Base-by-base conservation (phyloP, 352 stramenopile species). In the Phytophthora fragariae region DNA sequence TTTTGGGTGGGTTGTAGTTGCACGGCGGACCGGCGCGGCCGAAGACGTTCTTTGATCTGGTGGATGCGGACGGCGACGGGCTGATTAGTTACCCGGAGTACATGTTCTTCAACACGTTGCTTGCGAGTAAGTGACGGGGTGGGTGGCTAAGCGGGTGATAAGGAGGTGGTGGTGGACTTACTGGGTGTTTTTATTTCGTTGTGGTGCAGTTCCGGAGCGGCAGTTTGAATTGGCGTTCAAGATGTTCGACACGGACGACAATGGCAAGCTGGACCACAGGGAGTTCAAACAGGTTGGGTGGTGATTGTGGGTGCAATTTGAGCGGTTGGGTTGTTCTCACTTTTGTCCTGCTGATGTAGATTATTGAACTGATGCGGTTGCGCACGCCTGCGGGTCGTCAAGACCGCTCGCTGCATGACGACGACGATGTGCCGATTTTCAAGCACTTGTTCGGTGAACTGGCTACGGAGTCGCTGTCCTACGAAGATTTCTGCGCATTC, bases 141-240 rank as follows among this genome's bases (percentile, higher is more conserved):
- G 35, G 35, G 3, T 44, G 37, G 12, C 8, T 31, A 31, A 31
- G 1, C 8, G 77, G 62, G 81, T 85, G 37, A 6, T 27, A 29
- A 17, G 15, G 39, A 47, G 39, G 39, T 47, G 27, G 39, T 17
- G 39, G 39, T 47, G 27, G 39, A 1, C 61, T 52, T 24, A 31
- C 0, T 31, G 12, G 39, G 39, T n/a, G 49, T 37, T 60, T 10
- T 46, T 17, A 10, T 24, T 46, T 17, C 14, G 10, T 52, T 63
- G 2, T 59, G n/a, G 41, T 70, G 27, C 49, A 95, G 89, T 97
- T 78, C 88, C 89, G 0, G 85, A 93, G 71, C 89, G 84, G 7
- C 90, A 97, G 55, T 94, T 97, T 52, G 88, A 96, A 58, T 77
- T 96, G 49, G 89, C 89, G n/a, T 97, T 97, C 72, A 94, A 95